Evolutionary conservation across 1,139 yeast species (phyloP).

Genomic region (Scheffersomyces titani): DNA sequence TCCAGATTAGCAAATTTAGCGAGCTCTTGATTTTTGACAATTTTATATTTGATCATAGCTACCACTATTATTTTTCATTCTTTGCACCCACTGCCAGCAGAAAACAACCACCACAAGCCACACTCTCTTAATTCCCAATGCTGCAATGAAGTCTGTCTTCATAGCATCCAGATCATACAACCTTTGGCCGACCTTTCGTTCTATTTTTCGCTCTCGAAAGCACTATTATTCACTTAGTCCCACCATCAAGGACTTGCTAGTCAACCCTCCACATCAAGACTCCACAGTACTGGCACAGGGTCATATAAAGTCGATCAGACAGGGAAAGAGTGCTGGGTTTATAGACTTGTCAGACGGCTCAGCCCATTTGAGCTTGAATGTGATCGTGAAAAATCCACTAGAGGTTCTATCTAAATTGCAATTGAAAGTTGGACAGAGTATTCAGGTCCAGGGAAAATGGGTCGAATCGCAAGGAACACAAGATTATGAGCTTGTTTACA

Average conservation of each 20-base stretch:
- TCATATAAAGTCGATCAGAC: slow-evolving; percentile 73
- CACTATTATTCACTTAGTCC: slow-evolving; percentile 11
- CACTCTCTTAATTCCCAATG: not conserved
- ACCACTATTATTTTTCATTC: not conserved
- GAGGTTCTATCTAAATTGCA: slow-evolving; percentile 49
- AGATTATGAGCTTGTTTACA: slow-evolving; percentile 31
- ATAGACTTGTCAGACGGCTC: slow-evolving; percentile 83
- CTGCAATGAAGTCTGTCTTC: not conserved
- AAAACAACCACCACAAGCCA: not conserved
- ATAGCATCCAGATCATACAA: not conserved
- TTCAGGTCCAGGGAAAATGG: slow-evolving; percentile 36
- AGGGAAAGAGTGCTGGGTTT: slow-evolving; percentile 75
- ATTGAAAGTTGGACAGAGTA: slow-evolving; percentile 45
- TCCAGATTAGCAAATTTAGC: not conserved
- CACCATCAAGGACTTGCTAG: slow-evolving; percentile 36
- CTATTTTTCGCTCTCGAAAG: not conserved
- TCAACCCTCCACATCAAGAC: slow-evolving; percentile 28
- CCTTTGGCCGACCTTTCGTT: not conserved
- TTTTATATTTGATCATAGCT: not conserved
- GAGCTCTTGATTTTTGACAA: not conserved
- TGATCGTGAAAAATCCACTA: slow-evolving; percentile 48
- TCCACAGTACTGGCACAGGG: slow-evolving; percentile 45
- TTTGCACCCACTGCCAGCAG: not conserved
- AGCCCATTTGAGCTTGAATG: slow-evolving; percentile 51
- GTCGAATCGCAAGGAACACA: slow-evolving; percentile 34